Evolutionary conservation across 2,329 filamentous ascomycete genomes (phyloP).

Genomic region (Aspergillus udagawae): DNA sequence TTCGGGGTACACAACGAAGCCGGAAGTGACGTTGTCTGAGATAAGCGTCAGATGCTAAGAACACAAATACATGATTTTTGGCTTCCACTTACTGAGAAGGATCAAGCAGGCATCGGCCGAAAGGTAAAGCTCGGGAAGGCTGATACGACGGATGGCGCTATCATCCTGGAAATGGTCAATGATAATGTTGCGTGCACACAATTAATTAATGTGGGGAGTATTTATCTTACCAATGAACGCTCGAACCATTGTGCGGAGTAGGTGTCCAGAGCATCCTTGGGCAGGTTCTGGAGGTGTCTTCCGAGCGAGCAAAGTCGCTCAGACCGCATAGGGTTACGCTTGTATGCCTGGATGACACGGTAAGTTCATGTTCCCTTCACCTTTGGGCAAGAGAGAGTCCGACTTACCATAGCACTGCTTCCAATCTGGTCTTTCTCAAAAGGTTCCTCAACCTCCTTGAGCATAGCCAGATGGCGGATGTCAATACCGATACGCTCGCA

Average conservation of each 20-base stretch:
- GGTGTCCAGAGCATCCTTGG: constrained; percentile 59
- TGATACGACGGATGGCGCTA: constrained; percentile 58
- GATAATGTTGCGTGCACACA: neutral
- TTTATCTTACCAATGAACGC: constrained; percentile 54
- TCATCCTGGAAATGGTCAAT: constrained; percentile 52
- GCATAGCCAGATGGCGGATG: constrained; percentile 67
- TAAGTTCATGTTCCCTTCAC: constrained; percentile 4
- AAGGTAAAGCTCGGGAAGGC: constrained; percentile 64
- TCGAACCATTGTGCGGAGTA: constrained; percentile 73
- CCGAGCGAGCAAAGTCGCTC: constrained; percentile 60
- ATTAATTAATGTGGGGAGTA: neutral
- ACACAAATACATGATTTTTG: neutral
- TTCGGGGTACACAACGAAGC: constrained; percentile 74
- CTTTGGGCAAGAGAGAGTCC: neutral
- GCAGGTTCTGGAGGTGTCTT: constrained; percentile 52
- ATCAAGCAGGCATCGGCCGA: constrained; percentile 58
- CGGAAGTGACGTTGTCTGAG: constrained; percentile 63
- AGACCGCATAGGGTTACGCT: constrained; percentile 55
- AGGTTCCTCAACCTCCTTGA: constrained; percentile 83
- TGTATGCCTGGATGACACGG: constrained; percentile 57
- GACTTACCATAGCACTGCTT: constrained; percentile 52
- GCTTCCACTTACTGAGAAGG: constrained; percentile 28
- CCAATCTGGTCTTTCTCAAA: constrained; percentile 78
- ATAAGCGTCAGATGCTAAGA: neutral
- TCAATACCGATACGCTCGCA: constrained; percentile 71